Evolutionary conservation across 768 basidiomycete species (phyloP).

Genomic region (Gyrodon lividus): DNA sequence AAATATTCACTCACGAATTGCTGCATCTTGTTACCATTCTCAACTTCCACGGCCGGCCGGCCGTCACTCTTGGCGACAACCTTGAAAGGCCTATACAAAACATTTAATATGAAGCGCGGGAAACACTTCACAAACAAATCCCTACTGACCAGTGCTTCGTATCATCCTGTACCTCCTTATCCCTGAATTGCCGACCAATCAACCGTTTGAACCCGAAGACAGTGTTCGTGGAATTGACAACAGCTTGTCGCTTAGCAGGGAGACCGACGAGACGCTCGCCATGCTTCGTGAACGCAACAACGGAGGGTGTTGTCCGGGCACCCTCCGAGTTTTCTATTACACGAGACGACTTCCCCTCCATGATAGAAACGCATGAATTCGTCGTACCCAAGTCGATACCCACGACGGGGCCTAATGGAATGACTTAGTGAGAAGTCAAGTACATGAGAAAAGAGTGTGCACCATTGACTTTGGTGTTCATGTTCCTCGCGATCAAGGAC

Average conservation of each 20-base stretch:
- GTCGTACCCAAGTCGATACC: constrained; percentile 97
- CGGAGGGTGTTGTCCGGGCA: constrained; percentile 96
- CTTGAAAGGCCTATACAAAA: constrained; percentile 69
- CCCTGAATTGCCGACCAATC: constrained; percentile 90
- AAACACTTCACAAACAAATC: background rate
- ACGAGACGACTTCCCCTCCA: constrained; percentile 93
- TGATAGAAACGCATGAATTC: constrained; percentile 88
- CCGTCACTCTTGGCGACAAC: constrained; percentile 71
- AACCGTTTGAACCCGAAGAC: constrained; percentile 93
- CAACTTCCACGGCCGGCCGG: constrained; percentile 79
- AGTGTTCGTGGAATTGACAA: constrained; percentile 93
- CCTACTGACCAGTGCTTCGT: constrained; percentile 71
- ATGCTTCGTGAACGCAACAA: constrained; percentile 98
- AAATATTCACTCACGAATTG: constrained; percentile 58
- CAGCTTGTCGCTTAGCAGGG: constrained; percentile 95
- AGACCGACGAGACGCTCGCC: constrained; percentile 95
- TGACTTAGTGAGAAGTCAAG: background rate
- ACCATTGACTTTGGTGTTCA: constrained; percentile 95
- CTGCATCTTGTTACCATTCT: constrained; percentile 82
- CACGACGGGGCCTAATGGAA: constrained; percentile 70
- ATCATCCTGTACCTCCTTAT: constrained; percentile 93
- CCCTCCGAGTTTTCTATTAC: constrained; percentile 99
- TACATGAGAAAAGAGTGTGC: constrained; percentile 23
- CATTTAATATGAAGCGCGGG: background rate
- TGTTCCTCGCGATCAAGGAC: constrained; percentile 80